Conservation (phyloP, 2,329 filamentous ascomycete species). For the Bipolaris gigantea region DNA sequence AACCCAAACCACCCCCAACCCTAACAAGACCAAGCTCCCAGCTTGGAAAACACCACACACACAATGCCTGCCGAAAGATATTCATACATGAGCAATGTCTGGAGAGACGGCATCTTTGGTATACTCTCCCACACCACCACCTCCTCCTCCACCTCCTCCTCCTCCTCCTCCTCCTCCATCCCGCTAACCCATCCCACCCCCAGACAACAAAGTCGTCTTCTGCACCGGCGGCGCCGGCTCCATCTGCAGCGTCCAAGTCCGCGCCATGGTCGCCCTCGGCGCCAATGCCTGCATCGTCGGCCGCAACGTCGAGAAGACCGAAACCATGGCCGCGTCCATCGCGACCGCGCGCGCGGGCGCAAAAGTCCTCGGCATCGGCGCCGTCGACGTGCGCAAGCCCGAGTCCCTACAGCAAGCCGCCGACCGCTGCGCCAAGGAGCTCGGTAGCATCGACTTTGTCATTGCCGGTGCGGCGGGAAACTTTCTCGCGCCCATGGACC, state of each 20-base stretch:
- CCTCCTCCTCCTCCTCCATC: not conserved
- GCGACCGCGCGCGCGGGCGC: constrained; percentile 75
- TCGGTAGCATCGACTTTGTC: constrained; percentile 88
- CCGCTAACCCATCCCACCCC: not conserved
- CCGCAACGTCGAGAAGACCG: constrained; percentile 85
- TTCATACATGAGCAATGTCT: constrained; percentile 78
- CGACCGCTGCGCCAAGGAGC: constrained; percentile 75
- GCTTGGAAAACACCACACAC: constrained; percentile 21
- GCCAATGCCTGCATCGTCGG: constrained; percentile 94
- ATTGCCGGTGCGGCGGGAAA: constrained; percentile 96
- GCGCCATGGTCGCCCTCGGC: constrained; percentile 86
- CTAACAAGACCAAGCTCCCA: constrained; percentile 13
- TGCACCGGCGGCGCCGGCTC: constrained; percentile 92
- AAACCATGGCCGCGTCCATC: constrained; percentile 77
- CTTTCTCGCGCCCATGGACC: constrained; percentile 83
- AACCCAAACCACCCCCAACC: not conserved
- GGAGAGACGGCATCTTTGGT: constrained; percentile 89
- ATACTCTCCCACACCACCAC: constrained; percentile 10
- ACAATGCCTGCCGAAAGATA: constrained; percentile 71
- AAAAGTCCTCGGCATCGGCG: constrained; percentile 84
- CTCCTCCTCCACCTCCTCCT: not conserved
- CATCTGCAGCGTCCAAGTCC: constrained; percentile 92
- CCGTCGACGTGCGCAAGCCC: constrained; percentile 66
- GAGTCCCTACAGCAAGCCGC: constrained; percentile 73
- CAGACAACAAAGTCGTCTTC: constrained; percentile 86